These are phyloP conservation scores for Paramecium octaurelia DNA, from an alignment of 73 alveolate species.

Conservation along the genomic window DNA sequence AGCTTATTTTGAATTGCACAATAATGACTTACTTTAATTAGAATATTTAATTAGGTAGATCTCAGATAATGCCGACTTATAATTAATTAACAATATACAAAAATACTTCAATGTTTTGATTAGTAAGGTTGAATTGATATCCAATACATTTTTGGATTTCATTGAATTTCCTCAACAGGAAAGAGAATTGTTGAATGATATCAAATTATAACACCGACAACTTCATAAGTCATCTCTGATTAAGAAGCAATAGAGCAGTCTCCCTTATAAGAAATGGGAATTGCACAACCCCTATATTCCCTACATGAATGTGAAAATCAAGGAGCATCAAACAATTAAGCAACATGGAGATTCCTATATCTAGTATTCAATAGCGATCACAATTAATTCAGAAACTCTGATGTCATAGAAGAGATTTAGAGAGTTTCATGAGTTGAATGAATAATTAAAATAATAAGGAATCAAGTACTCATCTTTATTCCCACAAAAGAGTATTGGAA, in stretches of 20 bases:
- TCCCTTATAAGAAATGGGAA: not conserved
- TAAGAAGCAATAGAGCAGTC: not conserved
- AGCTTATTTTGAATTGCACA: not conserved
- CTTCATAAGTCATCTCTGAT: not conserved
- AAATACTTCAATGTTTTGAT: not conserved
- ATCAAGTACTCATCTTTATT: not conserved
- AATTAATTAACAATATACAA: not conserved
- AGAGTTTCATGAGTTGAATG: slow-evolving; percentile 31
- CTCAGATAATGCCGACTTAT: not conserved
- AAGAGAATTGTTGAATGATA: not conserved
- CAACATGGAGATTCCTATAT: not conserved
- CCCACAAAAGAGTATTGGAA: not conserved
- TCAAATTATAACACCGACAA: not conserved
- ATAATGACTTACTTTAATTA: not conserved
- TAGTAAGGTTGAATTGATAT: not conserved
- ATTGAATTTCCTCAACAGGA: not conserved
- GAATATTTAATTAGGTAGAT: not conserved
- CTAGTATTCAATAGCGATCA: not conserved
- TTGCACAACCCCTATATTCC: not conserved
- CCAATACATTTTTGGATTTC: not conserved
- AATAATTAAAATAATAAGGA: not conserved
- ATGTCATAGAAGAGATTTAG: not conserved
- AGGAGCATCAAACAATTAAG: not conserved
- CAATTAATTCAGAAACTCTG: not conserved
- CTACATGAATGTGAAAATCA: not conserved